Evolutionary conservation across 805 yeast genomes (phyloP), one percentile per base, ranked within the genome.

Genomic region (Metschnikowia reukaufii): DNA sequence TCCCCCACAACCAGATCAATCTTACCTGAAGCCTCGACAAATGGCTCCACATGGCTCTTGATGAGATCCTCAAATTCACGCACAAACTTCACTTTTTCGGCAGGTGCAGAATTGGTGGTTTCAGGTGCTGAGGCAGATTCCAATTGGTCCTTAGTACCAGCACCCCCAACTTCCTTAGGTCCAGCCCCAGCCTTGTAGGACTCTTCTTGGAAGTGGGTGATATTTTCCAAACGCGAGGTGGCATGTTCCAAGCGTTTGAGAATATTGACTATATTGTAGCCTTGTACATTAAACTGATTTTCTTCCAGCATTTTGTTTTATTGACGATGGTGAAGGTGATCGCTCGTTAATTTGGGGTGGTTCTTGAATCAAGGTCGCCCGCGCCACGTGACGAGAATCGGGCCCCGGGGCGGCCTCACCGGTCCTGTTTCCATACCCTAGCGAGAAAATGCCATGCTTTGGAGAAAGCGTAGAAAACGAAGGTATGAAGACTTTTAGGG

Each of bases 171-270:
- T 7, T 35, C 39, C 39, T 47, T 31, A 13, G 47, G n/a, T 37
- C 39, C 32, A 19, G 43, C 36, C 32, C 43, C 46, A 35, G 50
- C 37, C 47, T 68, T 70, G 43, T 72, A 60, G 39, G 78, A 73
- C 32, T 79, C 81, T 57, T 84, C 88, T 62, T 88, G 96, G 64
- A 77, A 83, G 44, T 86, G 77, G 25, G 95, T 88, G 38, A 90
- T 82, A 64, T 90, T 97, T 61, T 90, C 97, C 56, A 90, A 79
- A 40, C 97, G 82, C 5, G 96, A 84, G 8, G 97, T 88, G 30
- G 97, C 97, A 13, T 96, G 92, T 66, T 90, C 97, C 58, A 90
- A 79, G 55, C 96, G 78, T 60, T 63, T 72, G 48, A 72, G 69
- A 45, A 90, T 77, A 38, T 96, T 90, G 36, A 87, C 87, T 52